Evolutionary conservation across 148 eudicot species (phyloP).

Genomic region (Nyssa sinensis): DNA sequence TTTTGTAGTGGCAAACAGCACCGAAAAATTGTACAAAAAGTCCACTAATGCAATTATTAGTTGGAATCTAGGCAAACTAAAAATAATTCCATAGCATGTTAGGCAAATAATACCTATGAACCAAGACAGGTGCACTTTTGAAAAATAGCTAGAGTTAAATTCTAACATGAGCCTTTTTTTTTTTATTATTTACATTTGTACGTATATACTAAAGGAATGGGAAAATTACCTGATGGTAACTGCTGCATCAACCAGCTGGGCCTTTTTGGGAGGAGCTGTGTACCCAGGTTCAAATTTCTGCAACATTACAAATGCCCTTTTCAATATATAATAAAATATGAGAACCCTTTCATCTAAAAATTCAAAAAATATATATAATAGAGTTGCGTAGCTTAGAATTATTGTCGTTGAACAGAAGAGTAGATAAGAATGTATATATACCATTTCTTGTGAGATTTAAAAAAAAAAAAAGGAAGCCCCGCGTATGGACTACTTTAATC

Average conservation of each 20-base stretch:
- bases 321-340: background rate
- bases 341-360: too few species aligned
- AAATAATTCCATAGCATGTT: too few species aligned
- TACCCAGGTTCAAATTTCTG: constrained; percentile 87
- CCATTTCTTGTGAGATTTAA: background rate
- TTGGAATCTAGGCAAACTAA: too few species aligned
- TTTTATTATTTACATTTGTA: too few species aligned
- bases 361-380: background rate
- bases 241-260: constrained; percentile 37
- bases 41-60: too few species aligned
- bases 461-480: background rate
- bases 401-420: constrained; percentile 1
- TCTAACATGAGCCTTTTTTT: too few species aligned
- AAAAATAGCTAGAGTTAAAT: too few species aligned
- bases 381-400: constrained; percentile 26
- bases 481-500: background rate
- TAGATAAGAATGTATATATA: background rate
- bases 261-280: constrained; percentile 46
- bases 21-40: too few species aligned
- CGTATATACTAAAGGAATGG: background rate
- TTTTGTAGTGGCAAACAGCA: too few species aligned
- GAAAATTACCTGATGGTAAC: constrained; percentile 55
- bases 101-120: too few species aligned
- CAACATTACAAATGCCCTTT: constrained; percentile 17
- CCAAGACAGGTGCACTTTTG: too few species aligned